phyloP scores from a whole-genome alignment of 805 yeast species.

The Ogataea paraovalis region DNA sequence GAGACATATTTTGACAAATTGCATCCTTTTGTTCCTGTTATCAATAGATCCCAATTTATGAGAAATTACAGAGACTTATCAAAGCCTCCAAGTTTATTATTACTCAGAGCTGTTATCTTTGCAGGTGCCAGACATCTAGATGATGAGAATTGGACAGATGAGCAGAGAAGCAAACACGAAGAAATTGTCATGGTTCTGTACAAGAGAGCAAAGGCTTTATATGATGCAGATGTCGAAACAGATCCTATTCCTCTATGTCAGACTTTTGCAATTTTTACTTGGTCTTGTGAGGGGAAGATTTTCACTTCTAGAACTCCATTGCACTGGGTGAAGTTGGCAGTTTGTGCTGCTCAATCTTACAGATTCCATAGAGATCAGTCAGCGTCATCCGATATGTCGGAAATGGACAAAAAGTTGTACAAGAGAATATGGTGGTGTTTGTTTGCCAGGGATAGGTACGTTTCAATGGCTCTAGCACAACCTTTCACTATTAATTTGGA shows the following conservation, averaged over 20 bases:
- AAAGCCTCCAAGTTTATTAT: slow-evolving; percentile 54
- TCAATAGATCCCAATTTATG: slow-evolving; percentile 7
- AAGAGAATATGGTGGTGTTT: slow-evolving; percentile 70
- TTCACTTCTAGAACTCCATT: slow-evolving; percentile 1
- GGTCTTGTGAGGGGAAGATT: slow-evolving; percentile 1
- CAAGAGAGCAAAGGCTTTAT: slow-evolving; percentile 55
- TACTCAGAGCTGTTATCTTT: slow-evolving; percentile 59
- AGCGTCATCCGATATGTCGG: not conserved
- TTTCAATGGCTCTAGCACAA: slow-evolving; percentile 66
- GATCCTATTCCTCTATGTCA: slow-evolving; percentile 59
- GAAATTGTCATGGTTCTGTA: slow-evolving; percentile 33
- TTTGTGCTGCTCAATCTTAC: slow-evolving; percentile 63
- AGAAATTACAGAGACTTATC: slow-evolving; percentile 35
- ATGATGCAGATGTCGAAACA: slow-evolving; percentile 61
- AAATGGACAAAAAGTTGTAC: slow-evolving; percentile 40
- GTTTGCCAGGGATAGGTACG: slow-evolving; percentile 59
- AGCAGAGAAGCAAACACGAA: slow-evolving; percentile 38
- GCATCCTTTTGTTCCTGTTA: slow-evolving; percentile 4
- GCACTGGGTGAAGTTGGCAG: slow-evolving; percentile 45
- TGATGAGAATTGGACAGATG: slow-evolving; percentile 51
- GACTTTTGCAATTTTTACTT: slow-evolving; percentile 32
- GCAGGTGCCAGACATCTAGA: slow-evolving; percentile 61
- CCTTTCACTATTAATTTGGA: slow-evolving; percentile 62
- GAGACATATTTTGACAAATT: slow-evolving; percentile 53
- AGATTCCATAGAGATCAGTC: slow-evolving; percentile 53